Percentiles rank a stretch among this genome's conserved stretches.
Evolutionary conservation across 164 flowering plant genomes (phyloP).

Genomic region (Platanus orientalis): DNA sequence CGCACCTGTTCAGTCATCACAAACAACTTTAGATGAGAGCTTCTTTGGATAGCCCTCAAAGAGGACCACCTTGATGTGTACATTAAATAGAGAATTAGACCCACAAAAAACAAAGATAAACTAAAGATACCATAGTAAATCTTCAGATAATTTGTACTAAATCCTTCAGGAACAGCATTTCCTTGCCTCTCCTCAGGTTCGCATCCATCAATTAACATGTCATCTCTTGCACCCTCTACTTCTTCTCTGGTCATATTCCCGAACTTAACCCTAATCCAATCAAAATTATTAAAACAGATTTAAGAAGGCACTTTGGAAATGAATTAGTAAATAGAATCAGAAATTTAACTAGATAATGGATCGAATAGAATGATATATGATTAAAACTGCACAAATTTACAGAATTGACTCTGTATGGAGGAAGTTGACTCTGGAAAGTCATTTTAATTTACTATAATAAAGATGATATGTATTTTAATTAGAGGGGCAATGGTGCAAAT

Average conservation of each 20-base stretch:
- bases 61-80: neutral
- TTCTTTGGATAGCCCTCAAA: neutral
- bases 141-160: slow-evolving; percentile 48
- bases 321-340: neutral
- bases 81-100: neutral
- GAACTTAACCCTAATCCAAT: neutral
- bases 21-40: neutral
- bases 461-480: too few relatives aligned
- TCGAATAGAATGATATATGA: neutral
- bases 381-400: too few relatives aligned
- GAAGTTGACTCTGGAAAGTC: too few relatives aligned
- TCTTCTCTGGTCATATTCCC: slow-evolving; percentile 31
- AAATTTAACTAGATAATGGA: neutral
- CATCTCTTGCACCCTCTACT: slow-evolving; percentile 39
- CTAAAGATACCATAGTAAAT: slow-evolving; percentile 44
- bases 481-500: too few relatives aligned
- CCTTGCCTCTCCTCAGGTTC: slow-evolving; percentile 13
- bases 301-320: neutral
- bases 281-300: neutral
- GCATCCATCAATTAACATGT: slow-evolving; percentile 48
- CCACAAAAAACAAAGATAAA: neutral
- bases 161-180: slow-evolving; percentile 29
- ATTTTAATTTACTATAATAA: too few relatives aligned
- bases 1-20: neutral
- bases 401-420: too few relatives aligned